These are phyloP conservation scores for Pyrus communis DNA, from an alignment of 306 rosid species.

Conservation along the genomic window DNA sequence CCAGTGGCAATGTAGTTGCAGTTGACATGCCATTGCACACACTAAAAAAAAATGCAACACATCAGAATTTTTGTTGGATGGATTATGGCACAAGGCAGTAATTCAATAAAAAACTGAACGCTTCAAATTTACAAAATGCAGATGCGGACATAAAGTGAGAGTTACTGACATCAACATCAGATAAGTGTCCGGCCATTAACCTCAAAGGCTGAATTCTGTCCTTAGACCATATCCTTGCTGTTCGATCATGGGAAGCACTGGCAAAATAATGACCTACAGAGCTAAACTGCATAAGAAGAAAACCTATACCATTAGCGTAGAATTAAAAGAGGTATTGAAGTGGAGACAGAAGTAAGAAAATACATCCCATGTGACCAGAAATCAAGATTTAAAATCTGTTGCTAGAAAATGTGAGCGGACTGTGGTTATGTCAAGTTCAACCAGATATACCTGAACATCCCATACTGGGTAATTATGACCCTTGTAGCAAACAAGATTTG, in stretches of 20 bases:
- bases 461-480: slow-evolving; percentile 98
- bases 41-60: slow-evolving; percentile 32
- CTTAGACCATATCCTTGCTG: slow-evolving; percentile 95
- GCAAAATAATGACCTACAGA: slow-evolving; percentile 95
- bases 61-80: slow-evolving; percentile 2
- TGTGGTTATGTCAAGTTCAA: slow-evolving; percentile 1
- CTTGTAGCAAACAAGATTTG: slow-evolving; percentile 96
- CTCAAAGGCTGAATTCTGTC: slow-evolving; percentile 90
- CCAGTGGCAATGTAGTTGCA: slow-evolving; percentile 99
- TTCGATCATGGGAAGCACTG: slow-evolving; percentile 93
- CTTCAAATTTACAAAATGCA: neutral
- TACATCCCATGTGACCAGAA: neutral
- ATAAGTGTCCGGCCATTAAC: slow-evolving; percentile 95
- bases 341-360: neutral
- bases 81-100: neutral
- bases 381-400: neutral
- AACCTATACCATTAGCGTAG: neutral
- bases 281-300: slow-evolving; percentile 68
- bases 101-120: neutral
- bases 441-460: slow-evolving; percentile 84
- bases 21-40: slow-evolving; percentile 98
- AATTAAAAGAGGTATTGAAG: neutral
- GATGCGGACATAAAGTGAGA: neutral
- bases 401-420: neutral
- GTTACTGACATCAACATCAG: slow-evolving; percentile 91